These are phyloP conservation scores for Lathyrus oleraceus DNA, from an alignment of 306 rosid species.

Conservation along the genomic window DNA sequence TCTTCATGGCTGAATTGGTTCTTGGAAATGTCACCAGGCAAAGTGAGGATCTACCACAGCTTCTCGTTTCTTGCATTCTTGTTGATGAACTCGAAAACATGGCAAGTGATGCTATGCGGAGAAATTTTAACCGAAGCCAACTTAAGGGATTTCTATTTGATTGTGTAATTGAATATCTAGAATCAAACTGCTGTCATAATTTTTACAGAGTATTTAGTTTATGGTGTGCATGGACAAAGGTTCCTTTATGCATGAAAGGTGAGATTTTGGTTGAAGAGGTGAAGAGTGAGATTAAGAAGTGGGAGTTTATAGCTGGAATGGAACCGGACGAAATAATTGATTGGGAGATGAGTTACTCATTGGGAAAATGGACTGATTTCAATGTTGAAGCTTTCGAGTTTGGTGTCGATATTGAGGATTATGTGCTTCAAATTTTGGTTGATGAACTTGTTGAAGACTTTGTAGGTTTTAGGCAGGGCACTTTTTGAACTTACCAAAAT, in stretches of 20 bases:
- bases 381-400: slow-evolving; percentile 63
- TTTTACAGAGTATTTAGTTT: slow-evolving; percentile 43
- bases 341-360: slow-evolving; percentile 70
- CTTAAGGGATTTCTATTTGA: slow-evolving; percentile 59
- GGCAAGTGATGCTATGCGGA: slow-evolving; percentile 37
- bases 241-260: slow-evolving; percentile 34
- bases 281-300: slow-evolving; percentile 52
- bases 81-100: slow-evolving; percentile 50
- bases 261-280: slow-evolving; percentile 47
- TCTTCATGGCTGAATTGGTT: slow-evolving; percentile 60
- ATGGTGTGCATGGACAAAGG: slow-evolving; percentile 38
- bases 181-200: slow-evolving; percentile 45
- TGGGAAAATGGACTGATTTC: slow-evolving; percentile 75
- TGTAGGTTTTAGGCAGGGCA: slow-evolving; percentile 22
- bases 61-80: slow-evolving; percentile 41
- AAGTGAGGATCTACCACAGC: slow-evolving; percentile 30
- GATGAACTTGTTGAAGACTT: slow-evolving; percentile 62
- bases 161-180: slow-evolving; percentile 60
- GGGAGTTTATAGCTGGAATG: slow-evolving; percentile 56
- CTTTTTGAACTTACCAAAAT: slow-evolving; percentile 25
- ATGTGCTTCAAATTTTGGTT: slow-evolving; percentile 55
- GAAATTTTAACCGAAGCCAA: slow-evolving; percentile 38
- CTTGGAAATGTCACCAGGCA: slow-evolving; percentile 40
- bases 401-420: slow-evolving; percentile 53
- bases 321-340: slow-evolving; percentile 57